These are phyloP conservation scores for Delonix regia DNA, from an alignment of 306 rosid genomes.

Conservation along the genomic window DNA sequence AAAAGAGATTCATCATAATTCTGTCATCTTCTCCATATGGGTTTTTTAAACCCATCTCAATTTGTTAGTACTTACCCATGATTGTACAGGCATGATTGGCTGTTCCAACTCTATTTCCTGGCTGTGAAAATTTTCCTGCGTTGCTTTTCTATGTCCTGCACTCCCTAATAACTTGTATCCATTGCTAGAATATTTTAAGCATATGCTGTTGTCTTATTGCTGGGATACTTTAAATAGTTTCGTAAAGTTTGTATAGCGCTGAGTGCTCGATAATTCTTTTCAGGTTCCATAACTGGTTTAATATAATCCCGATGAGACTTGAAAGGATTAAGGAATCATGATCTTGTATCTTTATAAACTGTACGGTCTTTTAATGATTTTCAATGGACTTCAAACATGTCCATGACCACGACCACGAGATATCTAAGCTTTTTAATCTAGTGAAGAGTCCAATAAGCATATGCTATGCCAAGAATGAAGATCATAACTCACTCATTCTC, in stretches of 20 bases:
- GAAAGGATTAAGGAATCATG: background rate
- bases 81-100: background rate
- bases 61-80: background rate
- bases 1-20: background rate
- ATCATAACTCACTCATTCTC: background rate
- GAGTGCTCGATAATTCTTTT: background rate
- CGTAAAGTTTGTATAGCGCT: background rate
- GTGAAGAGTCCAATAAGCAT: constrained; percentile 34
- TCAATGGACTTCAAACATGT: constrained; percentile 39
- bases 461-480: background rate
- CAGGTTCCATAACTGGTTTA: background rate
- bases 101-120: background rate
- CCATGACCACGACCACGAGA: too few relatives aligned
- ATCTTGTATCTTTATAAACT: background rate
- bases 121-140: background rate
- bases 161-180: background rate
- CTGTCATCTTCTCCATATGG: background rate
- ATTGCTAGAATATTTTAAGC: constrained; percentile 15
- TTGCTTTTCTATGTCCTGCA: background rate
- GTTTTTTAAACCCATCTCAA: background rate
- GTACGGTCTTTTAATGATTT: constrained; percentile 18
- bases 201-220: constrained; percentile 13
- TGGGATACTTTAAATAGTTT: background rate
- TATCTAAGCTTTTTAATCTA: constrained; percentile 23
- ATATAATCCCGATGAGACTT: background rate